A percentile compares a stretch with the other conserved stretches of the same genome.
Conservation (phyloP, 345 rosid species). For the Pelargonium nanum region DNA sequence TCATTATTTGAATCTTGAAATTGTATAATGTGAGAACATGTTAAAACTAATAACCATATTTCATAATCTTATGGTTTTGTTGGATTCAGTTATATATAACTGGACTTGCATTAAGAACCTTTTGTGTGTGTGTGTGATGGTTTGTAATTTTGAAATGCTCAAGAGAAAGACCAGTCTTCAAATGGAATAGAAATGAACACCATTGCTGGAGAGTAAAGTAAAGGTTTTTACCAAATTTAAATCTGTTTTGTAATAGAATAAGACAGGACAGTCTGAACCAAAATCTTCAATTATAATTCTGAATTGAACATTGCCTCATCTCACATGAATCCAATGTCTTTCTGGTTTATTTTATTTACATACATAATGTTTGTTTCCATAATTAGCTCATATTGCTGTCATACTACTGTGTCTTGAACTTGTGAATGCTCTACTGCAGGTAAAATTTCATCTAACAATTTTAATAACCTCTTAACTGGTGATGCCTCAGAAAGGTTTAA, state of each 20-base stretch:
- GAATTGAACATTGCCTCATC: too few relatives aligned
- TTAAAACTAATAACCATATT: not conserved
- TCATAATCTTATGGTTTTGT: not conserved
- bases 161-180: not conserved
- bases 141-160: not conserved
- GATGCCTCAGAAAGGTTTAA: constrained; percentile 60
- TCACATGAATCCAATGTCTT: not conserved
- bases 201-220: not conserved
- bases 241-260: not conserved
- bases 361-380: too few relatives aligned
- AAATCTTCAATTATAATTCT: too few relatives aligned
- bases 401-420: constrained; percentile 10
- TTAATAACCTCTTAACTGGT: constrained; percentile 26
- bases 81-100: not conserved
- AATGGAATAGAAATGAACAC: not conserved
- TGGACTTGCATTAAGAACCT: not conserved
- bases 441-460: constrained; percentile 30
- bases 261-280: not conserved
- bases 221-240: not conserved
- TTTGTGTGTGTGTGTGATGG: not conserved
- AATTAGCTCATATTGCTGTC: too few relatives aligned
- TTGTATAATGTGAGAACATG: not conserved
- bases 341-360: too few relatives aligned
- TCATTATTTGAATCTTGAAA: not conserved
- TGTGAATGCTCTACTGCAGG: constrained; percentile 28